Base-by-base conservation (phyloP, 371 early-diverging fungal genomes). In the Mortierella polycephala region DNA sequence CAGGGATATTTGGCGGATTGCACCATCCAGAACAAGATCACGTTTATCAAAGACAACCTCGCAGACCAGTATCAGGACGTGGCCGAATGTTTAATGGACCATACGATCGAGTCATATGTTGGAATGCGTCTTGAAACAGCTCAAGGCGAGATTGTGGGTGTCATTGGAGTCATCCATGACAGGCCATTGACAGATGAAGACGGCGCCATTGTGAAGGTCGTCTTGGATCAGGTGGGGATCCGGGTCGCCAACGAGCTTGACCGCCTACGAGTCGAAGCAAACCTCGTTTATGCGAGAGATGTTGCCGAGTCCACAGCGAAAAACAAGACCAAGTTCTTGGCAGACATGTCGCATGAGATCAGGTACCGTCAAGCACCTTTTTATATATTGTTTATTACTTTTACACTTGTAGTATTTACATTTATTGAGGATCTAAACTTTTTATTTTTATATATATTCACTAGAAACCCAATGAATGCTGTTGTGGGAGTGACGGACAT, bases 401-500 rank as follows among this genome's bases (percentile, higher is more conserved):
- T 30, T 30, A 30, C 30, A 30, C 30, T 37, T 53, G 20, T 46
- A 8, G n/a, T 16, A 14, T 44, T 57, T 47, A 8, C 16, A 40
- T 13, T 30, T 52, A 39, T 7, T 21, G 37, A 53, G 44, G 11
- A 21, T 45, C 52, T 42, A 18, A 50, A 8, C n/a, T 5, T 61
- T 18, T 49, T 60, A 18, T n/a, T 52, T n/a, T 30, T 30, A 1
- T 30, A 30, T 30, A n/a, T n/a, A 12, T 45, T n/a, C 30, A 30
- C 37, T 60, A 72, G 72, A 30, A 88, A 86, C 14, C 88, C 88
- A 11, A 88, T 88, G 88, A 87, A 86, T 71, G 88, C 88, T 7
- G 88, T 88, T 37, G 87, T 88, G 57, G 88, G 87, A 4, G 75
- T 88, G 60, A 88, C 88, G 0, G 87, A 88, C 67, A 68, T 88